Base-by-base conservation (phyloP, 371 early-diverging fungal species). In the Thermomucor indicae-seudaticae region DNA sequence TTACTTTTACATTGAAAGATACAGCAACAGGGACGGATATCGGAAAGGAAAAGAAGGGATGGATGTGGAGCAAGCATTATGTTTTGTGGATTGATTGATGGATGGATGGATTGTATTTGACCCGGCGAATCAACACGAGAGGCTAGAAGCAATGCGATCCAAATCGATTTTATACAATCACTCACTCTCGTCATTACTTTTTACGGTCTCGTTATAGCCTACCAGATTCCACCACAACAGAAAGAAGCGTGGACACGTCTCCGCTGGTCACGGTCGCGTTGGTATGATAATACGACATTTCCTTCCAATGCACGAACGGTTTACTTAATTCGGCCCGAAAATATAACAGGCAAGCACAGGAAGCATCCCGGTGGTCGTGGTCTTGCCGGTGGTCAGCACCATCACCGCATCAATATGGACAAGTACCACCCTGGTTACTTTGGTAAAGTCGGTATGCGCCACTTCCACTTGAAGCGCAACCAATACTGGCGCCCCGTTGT, bases 341-440 rank as follows among this genome's bases (percentile, higher is more conserved):
- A n/a, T n/a, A n/a, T n/a, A n/a, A n/a, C n/a, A n/a, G 89, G 98
- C 59, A 99, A 99, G 91, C 99, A 99, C 91, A 89, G 99, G 72
- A 99, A 99, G 89, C 99, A 99, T 79, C 96, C 99, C 67, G 98
- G 99, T 76, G 99, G 99, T 90, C 90, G 99, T 78, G 99, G 99
- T 94, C 84, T 93, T 73, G 98, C 98, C 81, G 99, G 99, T 91
- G 99, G 99, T 86, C 88, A 91, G 76, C 97, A 97, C 81, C 99
- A 99, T 79, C 97, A 98, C 90, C 91, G 98, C 65, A 99, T 95
- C 83, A 95, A 95, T 86, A 95, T 99, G 91, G 96, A 97, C 82
- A 97, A 92, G 90, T 99, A 93, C 92, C 99, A 99, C 84, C 99
- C 99, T 64, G 99, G 99, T 79, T 97, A 96, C 93, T 99, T 97